Base-by-base conservation (phyloP, 2,329 filamentous ascomycete species). In the Fusarium multiceps region DNA sequence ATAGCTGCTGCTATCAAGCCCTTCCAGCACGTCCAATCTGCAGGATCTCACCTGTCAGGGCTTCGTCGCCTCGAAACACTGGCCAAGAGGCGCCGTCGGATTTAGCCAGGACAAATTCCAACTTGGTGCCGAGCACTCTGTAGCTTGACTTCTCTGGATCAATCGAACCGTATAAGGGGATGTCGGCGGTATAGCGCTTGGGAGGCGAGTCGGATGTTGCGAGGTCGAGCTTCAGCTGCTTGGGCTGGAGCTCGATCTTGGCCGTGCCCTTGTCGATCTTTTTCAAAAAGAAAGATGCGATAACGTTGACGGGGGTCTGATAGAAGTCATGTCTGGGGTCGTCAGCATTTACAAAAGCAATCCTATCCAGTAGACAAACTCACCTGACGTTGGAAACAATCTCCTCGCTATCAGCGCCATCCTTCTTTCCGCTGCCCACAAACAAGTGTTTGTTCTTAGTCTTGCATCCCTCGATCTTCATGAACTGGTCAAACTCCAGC, bases 401-500 rank as follows among this genome's bases (percentile, higher is more conserved):
- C 81, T 97, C 93, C 81, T 97, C 93, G 2, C 86, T 74, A 18
- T 71, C 77, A 57, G 41, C 78, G 69, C 84, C 84, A 34, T 86
- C 83, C 80, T 93, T 93, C 74, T 87, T 88, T 72, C 89, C 93
- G 71, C 87, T 92, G 6, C 92, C 92, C 34, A 98, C 86, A 76
- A 98, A 99, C 71, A 97, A 81, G 83, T 99, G 96, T 64, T 87
- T 86, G 45, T 86, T 84, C 81, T 94, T 96, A 45, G 91, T 94
- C 79, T 89, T 90, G 82, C 96, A 99, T 2, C 96, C 96, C 74
- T 92, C 90, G 63, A 99, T 95, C 81, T 93, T 96, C 90, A 99
- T 90, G 82, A 99, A 99, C 80, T 98, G 92, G 79, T 99, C 94
- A 80, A 99, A 99, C 78, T 99, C 96, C 63, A 99, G 83, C 61